phyloP scores from a whole-genome alignment of 2,329 filamentous ascomycete species.

The Xylaria arbuscula region DNA sequence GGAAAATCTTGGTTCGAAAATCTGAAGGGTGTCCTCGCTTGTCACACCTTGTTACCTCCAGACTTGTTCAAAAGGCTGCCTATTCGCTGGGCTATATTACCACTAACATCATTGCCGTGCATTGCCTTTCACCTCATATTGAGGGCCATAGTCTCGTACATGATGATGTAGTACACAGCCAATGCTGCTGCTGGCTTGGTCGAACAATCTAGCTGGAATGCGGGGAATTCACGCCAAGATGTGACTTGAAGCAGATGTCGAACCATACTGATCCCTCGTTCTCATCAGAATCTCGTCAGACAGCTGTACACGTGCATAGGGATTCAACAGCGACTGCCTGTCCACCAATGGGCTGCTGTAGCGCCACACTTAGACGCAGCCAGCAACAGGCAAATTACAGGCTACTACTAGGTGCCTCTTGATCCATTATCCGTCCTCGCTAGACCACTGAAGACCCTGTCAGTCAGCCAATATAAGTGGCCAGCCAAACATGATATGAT shows the following conservation, averaged over 20 bases:
- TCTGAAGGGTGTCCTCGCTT: constrained; percentile 28
- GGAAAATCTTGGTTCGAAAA: constrained; percentile 23
- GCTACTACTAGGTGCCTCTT: not conserved
- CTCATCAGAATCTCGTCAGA: constrained; percentile 2
- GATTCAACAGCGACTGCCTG: constrained; percentile 18
- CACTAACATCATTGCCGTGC: constrained; percentile 7
- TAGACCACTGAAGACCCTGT: constrained; percentile 1
- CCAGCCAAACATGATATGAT: constrained; percentile 24
- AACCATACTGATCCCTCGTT: constrained; percentile 12
- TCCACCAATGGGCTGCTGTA: constrained; percentile 11
- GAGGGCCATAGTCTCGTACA: not conserved
- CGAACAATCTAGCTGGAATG: constrained; percentile 23
- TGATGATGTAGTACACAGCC: not conserved
- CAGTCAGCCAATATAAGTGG: not conserved
- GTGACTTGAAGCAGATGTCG: constrained; percentile 9
- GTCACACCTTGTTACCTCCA: constrained; percentile 11
- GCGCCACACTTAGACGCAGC: constrained; percentile 15
- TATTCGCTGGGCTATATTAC: constrained; percentile 28
- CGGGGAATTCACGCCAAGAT: constrained; percentile 29
- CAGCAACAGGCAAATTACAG: not conserved
- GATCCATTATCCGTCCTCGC: constrained; percentile 29
- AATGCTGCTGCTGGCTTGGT: too few relatives aligned
- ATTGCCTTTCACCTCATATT: constrained; percentile 8
- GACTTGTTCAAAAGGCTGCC: constrained; percentile 4
- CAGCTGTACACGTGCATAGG: constrained; percentile 13